These are phyloP conservation scores for Barbarea vulgaris DNA, from an alignment of 345 rosid species.

Conservation along the genomic window DNA sequence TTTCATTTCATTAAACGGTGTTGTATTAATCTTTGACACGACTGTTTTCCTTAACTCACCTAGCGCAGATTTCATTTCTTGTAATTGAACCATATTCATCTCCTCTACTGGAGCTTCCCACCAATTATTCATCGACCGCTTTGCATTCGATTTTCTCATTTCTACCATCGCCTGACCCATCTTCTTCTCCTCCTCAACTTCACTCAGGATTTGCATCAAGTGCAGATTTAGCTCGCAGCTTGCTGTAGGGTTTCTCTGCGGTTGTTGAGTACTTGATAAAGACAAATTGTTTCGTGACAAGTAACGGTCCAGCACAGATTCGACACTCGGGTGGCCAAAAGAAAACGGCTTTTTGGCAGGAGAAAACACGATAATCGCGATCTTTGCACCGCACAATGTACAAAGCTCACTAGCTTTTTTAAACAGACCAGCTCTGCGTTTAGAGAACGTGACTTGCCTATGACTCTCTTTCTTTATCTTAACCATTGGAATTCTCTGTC, in stretches of 20 bases:
- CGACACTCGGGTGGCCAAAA: conserved; percentile 28
- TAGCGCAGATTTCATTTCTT: conserved; percentile 25
- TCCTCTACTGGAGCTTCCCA: conserved; percentile 31
- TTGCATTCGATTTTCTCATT: conserved; percentile 5
- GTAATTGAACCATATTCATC: conserved; percentile 29
- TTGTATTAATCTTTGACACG: not conserved
- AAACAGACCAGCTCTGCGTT: conserved; percentile 25
- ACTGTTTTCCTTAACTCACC: conserved; percentile 23
- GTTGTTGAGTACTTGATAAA: not conserved
- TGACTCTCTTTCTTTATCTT: conserved; percentile 34
- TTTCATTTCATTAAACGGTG: not conserved
- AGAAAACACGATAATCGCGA: conserved; percentile 28
- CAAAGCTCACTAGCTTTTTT: conserved; percentile 36
- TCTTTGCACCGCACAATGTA: conserved; percentile 18
- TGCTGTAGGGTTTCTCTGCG: not conserved
- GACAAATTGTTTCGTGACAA: not conserved
- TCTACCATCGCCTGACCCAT: conserved; percentile 25
- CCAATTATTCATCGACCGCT: conserved; percentile 1
- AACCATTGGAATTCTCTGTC: conserved; percentile 23
- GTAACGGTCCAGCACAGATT: conserved; percentile 24
- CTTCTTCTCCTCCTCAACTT: conserved; percentile 32
- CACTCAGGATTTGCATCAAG: conserved; percentile 7
- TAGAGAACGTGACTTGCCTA: conserved; percentile 26
- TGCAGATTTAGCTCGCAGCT: conserved; percentile 16
- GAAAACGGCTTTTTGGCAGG: conserved; percentile 29